Base-by-base conservation (phyloP, 225 moss, liverwort and hornwort genomes). In the Pseudoscleropodium purum region DNA sequence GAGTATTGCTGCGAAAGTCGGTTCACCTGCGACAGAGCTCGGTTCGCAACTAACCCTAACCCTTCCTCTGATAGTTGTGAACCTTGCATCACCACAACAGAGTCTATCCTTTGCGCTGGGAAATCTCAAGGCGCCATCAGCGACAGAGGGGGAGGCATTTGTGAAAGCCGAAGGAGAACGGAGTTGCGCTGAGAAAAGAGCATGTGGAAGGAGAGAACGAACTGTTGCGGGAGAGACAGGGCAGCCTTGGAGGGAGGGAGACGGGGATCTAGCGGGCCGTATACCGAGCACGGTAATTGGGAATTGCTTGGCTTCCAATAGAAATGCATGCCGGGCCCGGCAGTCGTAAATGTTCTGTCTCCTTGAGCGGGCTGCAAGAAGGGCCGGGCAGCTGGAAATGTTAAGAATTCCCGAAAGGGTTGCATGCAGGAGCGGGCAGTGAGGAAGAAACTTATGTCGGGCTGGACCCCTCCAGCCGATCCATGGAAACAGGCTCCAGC, bases 41-140 rank as follows among this genome's bases (percentile, higher is more conserved):
- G 93, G 37, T 90, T 90, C 88, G 74, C 61, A 20, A 64, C 79
- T 88, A 83, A 83, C 83, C 88, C 88, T 84, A 88, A 75, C 65
- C 75, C 88, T 69, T 87, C 60, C 34, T 43, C 57, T 56, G 59
- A 8, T 18, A 45, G 43, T 10, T 80, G 67, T 57, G 59, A 57
- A 34, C 80, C 87, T 68, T 87, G 87, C 80, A 87, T 87, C 43
- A 67, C 68, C 67, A 13, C 56, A 59, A 13, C 56, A 59, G 68
- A 39, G 41, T 56, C 31, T 19, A 11, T 52, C 51, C 47, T 86
- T 47, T 37, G 64, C 30, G 5, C 52, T n/a, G 12, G 16, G 51
- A 52, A 64, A 82, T 82, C 67, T 84, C 37, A 86, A 77, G 52
- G 27, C 77, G 52, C 23, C 64, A 86, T 76, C 5, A 13, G 29